Evolutionary conservation across 768 basidiomycete species (phyloP), one percentile per base, ranked within the genome.

Genomic region (Tulasnella sp.): DNA sequence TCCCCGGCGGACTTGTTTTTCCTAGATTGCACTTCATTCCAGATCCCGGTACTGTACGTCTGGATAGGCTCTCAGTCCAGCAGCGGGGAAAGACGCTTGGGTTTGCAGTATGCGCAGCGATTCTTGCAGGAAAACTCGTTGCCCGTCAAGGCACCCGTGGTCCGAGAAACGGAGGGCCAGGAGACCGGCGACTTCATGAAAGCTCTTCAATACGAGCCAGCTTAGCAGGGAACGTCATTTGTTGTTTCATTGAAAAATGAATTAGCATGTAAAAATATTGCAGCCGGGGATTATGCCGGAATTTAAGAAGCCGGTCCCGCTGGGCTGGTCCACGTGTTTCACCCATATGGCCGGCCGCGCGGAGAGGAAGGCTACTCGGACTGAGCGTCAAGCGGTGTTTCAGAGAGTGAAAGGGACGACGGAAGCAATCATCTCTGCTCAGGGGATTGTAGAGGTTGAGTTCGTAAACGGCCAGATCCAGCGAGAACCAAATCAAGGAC

Each of bases 11-110:
- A 89, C 81, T 88, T 87, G 3, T 91, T 89, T 84, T 83, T 91
- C 31, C 81, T 91, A 44, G 90, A 90, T 82, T 83, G 86, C 79
- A 86, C 87, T 38, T 76, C 82, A 19, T 84, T 85, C 74, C 48
- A 82, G 0, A 82, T 84, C 71, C 88, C 89, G 5, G 87, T 87
- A 2, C 83, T 92, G 44, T 92, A 90, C 81, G 85, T 90, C 34
- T 92, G 91, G 91, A 85, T 92, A 34, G 91, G 91, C 6, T 86
- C 84, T 10, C 82, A 85, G 5, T 87, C 89, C 40, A 88, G 88
- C 39, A 82, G 88, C 79, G 86, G 84, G 34, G 90, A 90, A 82
- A 84, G 86, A 71, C 86, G 90, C 8, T 85, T 91, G 36, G 88
- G 89, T 3, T 71, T 89, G 19, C 88, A 90, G 81, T 90, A 91